These are phyloP conservation scores for Oidiodendron maius DNA, from an alignment of 495 filamentous ascomycete species.

Conservation along the genomic window DNA sequence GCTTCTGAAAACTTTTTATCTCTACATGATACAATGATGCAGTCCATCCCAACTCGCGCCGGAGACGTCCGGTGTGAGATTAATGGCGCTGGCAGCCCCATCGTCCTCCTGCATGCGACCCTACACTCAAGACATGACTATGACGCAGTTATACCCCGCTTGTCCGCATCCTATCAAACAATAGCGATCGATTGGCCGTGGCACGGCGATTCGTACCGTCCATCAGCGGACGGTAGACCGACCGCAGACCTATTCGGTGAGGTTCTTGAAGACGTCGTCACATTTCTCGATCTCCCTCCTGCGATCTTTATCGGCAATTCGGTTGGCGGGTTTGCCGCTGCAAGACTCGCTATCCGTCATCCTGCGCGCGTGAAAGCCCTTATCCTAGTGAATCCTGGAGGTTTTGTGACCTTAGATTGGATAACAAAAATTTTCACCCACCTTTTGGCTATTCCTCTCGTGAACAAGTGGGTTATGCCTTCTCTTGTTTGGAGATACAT, in stretches of 20 bases:
- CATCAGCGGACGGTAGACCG: background rate
- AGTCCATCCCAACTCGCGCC: background rate
- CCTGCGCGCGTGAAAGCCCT: slow-evolving; percentile 1
- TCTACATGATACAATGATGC: no score
- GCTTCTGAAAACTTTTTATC: no score
- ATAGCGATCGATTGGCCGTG: slow-evolving; percentile 1
- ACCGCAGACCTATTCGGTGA: background rate
- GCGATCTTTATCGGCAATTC: slow-evolving; percentile 4
- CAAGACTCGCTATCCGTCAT: slow-evolving; percentile 1
- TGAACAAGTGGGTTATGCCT: slow-evolving; percentile 1
- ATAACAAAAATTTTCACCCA: background rate
- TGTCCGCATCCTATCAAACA: background rate
- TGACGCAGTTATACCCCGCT: background rate
- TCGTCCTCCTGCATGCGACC: slow-evolving; percentile 3
- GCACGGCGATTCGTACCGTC: background rate
- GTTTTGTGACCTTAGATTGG: background rate
- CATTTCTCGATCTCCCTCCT: background rate
- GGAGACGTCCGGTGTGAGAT: background rate
- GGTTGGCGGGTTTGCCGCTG: background rate
- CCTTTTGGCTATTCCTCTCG: background rate
- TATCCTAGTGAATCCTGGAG: background rate
- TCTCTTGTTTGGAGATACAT: slow-evolving; percentile 3
- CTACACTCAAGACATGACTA: slow-evolving; percentile 1
- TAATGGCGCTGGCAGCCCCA: background rate
- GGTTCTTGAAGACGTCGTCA: slow-evolving; percentile 3